Conservation (phyloP, 495 filamentous ascomycete genomes). For the Pyronema omphalodes region DNA sequence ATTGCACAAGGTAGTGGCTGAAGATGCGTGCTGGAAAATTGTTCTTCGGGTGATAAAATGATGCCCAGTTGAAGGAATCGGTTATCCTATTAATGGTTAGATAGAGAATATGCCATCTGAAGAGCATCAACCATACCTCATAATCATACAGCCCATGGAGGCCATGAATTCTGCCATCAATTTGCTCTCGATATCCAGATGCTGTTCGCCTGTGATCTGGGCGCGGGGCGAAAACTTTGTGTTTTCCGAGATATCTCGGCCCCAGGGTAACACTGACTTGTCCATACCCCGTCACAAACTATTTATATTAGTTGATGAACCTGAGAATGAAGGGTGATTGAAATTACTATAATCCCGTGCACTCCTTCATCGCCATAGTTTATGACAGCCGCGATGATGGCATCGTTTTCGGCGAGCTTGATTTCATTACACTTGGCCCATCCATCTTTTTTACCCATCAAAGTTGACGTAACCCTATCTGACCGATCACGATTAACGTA, state of each 20-base stretch:
- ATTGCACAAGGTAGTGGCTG: constrained; percentile 6
- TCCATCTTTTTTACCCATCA: not conserved
- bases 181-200: constrained; percentile 13
- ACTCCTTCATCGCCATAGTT: constrained; percentile 19
- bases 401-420: constrained; percentile 4
- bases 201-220: constrained; percentile 2
- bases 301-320: not conserved
- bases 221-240: constrained; percentile 21
- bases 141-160: constrained; percentile 24
- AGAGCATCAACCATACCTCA: constrained; percentile 7
- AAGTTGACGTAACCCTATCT: constrained; percentile 3
- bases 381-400: constrained; percentile 20
- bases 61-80: constrained; percentile 22
- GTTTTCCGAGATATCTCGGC: constrained; percentile 19
- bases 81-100: constrained; percentile 5
- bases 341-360: constrained; percentile 19
- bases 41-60: constrained; percentile 5
- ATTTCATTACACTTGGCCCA: constrained; percentile 11
- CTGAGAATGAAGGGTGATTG: not conserved
- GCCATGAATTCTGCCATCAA: constrained; percentile 14
- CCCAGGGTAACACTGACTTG: constrained; percentile 18
- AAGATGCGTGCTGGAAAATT: not conserved
- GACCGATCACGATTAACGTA: constrained; percentile 8
- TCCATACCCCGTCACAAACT: constrained; percentile 20
- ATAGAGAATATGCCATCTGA: not conserved